These are phyloP conservation scores for Elaeagnus macrophylla DNA, from an alignment of 306 rosid species.

Conservation along the genomic window DNA sequence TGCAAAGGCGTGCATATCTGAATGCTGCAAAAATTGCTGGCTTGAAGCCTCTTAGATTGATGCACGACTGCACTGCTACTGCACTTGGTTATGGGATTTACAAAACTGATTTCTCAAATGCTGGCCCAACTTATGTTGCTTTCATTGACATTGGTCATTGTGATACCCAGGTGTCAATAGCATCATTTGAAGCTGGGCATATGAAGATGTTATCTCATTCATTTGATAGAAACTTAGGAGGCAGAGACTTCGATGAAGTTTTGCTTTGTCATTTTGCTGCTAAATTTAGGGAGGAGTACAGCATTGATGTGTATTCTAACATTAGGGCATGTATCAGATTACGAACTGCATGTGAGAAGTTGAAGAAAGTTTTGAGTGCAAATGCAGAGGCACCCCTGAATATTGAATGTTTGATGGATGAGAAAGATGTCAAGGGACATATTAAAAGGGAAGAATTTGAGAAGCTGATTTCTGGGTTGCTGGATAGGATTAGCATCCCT, in stretches of 20 bases:
- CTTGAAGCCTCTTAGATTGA: constrained; percentile 74
- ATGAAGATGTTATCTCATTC: constrained; percentile 69
- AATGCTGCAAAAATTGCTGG: constrained; percentile 82
- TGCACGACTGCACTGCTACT: constrained; percentile 95
- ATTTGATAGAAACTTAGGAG: constrained; percentile 62
- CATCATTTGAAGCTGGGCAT: constrained; percentile 54
- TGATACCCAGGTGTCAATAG: constrained; percentile 73
- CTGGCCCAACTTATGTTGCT: constrained; percentile 39
- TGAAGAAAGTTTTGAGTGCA: constrained; percentile 94
- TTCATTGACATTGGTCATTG: constrained; percentile 86
- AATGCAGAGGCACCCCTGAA: constrained; percentile 88
- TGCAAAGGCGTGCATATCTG: constrained; percentile 81
- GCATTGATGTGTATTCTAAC: constrained; percentile 58
- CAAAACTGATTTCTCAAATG: constrained; percentile 41
- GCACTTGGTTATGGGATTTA: constrained; percentile 86
- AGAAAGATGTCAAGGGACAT: constrained; percentile 89
- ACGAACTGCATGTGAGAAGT: constrained; percentile 78
- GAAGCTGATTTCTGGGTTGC: constrained; percentile 53
- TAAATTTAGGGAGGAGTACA: constrained; percentile 51
- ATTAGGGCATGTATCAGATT: constrained; percentile 70
- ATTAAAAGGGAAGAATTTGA: constrained; percentile 93
- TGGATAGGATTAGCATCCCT: constrained; percentile 60
- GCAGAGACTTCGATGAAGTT: constrained; percentile 78
- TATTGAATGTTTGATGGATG: constrained; percentile 96
- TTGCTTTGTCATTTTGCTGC: constrained; percentile 59